Evolutionary conservation across 371 early-diverging fungal species (phyloP).

Genomic region (Mortierella sp.): DNA sequence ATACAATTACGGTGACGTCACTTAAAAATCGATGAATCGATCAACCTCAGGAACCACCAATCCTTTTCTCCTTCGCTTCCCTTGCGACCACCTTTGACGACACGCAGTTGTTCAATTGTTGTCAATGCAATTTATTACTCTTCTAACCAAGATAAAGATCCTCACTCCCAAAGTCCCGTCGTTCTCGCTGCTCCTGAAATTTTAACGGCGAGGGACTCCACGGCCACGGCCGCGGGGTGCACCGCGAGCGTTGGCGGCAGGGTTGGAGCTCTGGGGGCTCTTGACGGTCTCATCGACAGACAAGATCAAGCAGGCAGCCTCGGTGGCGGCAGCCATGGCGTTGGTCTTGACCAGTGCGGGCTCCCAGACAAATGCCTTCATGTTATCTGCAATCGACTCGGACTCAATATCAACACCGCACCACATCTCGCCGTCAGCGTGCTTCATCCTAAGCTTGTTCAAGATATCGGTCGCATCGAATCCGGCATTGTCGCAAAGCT

Average conservation of each 20-base stretch:
- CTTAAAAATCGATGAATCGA: background rate
- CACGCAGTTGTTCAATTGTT: too few relatives aligned
- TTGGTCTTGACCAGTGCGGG: slow-evolving; percentile 99
- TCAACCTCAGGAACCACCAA: too few relatives aligned
- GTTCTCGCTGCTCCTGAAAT: too few relatives aligned
- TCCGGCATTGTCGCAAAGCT: slow-evolving; percentile 99
- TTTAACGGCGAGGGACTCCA: slow-evolving; percentile 72
- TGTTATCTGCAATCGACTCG: slow-evolving; percentile 94
- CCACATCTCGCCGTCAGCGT: slow-evolving; percentile 91
- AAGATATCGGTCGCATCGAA: slow-evolving; percentile 99
- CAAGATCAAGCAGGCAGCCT: slow-evolving; percentile 96
- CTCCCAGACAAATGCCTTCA: slow-evolving; percentile 98
- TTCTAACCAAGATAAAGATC: too few relatives aligned
- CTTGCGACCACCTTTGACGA: background rate
- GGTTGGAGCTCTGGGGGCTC: slow-evolving; percentile 75
- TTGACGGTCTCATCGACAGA: slow-evolving; percentile 98
- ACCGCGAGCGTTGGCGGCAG: slow-evolving; percentile 65
- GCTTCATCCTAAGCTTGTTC: slow-evolving; percentile 97
- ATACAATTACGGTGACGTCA: background rate
- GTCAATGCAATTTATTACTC: too few relatives aligned
- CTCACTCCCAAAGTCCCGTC: too few relatives aligned
- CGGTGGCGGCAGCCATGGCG: slow-evolving; percentile 95
- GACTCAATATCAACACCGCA: slow-evolving; percentile 94
- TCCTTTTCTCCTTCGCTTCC: background rate
- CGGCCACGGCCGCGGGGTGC: slow-evolving; percentile 72